Evolutionary conservation across 1,284 basidiomycete genomes (phyloP).

Genomic region (Cryptococcus maquisensis): DNA sequence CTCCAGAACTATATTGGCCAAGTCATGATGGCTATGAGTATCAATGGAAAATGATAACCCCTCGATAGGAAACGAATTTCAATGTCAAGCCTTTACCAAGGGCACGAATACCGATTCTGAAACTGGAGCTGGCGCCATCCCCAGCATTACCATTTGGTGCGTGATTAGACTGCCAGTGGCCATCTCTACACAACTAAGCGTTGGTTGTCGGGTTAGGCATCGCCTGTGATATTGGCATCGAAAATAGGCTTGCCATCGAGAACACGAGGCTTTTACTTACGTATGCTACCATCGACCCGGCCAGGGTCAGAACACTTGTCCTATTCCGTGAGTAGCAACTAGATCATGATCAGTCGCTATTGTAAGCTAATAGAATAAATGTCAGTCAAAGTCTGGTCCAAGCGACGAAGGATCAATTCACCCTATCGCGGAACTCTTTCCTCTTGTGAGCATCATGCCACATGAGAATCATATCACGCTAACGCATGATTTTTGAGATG

Average conservation of each 20-base stretch:
- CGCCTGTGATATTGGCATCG: conserved; percentile 97
- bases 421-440: conserved; percentile 95
- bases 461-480: not conserved
- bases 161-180: conserved; percentile 2
- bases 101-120: conserved; percentile 97
- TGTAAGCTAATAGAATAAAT: no score
- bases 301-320: conserved; percentile 86
- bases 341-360: no score
- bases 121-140: conserved; percentile 86
- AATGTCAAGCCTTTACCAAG: conserved; percentile 91
- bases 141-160: conserved; percentile 75
- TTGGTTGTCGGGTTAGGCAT: no score
- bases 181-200: not conserved
- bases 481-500: conserved; percentile 54
- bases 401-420: conserved; percentile 95
- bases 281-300: conserved; percentile 95
- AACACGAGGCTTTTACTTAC: conserved; percentile 94
- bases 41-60: conserved; percentile 1
- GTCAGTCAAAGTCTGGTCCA: conserved; percentile 97
- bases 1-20: not conserved
- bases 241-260: conserved; percentile 92
- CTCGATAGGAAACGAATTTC: conserved; percentile 84
- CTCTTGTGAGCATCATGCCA: conserved; percentile 56
- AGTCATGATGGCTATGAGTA: not conserved
- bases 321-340: conserved; percentile 77